These are phyloP conservation scores for Podila epigama DNA, from an alignment of 192 early-diverging fungal species.

Conservation along the genomic window DNA sequence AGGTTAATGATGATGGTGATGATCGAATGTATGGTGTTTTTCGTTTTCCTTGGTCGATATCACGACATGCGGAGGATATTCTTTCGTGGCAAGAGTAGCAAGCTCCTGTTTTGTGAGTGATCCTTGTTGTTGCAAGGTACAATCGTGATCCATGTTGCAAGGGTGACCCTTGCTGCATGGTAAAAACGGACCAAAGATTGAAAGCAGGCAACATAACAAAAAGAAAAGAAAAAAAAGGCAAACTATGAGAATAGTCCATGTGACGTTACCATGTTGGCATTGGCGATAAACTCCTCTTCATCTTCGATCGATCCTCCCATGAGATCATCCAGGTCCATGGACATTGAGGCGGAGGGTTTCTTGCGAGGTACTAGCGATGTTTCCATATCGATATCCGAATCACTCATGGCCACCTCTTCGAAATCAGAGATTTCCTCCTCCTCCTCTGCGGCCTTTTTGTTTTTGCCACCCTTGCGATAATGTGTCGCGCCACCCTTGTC, in stretches of 20 bases:
- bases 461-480: slow-evolving; percentile 24
- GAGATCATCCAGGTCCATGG: slow-evolving; percentile 38
- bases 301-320: slow-evolving; percentile 40
- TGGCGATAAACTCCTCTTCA: slow-evolving; percentile 46
- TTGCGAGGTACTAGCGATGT: slow-evolving; percentile 40
- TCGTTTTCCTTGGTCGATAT: too few relatives aligned
- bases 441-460: slow-evolving; percentile 22
- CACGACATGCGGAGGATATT: too few relatives aligned
- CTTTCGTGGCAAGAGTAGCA: too few relatives aligned
- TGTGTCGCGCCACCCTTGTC: slow-evolving; percentile 14
- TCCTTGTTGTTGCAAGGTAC: too few relatives aligned
- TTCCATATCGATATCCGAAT: slow-evolving; percentile 48
- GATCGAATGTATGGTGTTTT: too few relatives aligned
- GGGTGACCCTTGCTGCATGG: too few relatives aligned
- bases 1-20: too few relatives aligned
- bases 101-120: too few relatives aligned
- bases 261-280: slow-evolving; percentile 33
- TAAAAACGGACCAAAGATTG: too few relatives aligned
- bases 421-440: slow-evolving; percentile 43
- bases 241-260: not conserved
- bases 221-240: too few relatives aligned
- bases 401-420: slow-evolving; percentile 50
- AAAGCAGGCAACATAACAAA: too few relatives aligned
- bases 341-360: slow-evolving; percentile 18
- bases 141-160: too few relatives aligned